A percentile compares a stretch with the other conserved stretches of the same genome.
Evolutionary conservation across 352 stramenopile species (phyloP).

Genomic region (Phytopythium kandeliae): DNA sequence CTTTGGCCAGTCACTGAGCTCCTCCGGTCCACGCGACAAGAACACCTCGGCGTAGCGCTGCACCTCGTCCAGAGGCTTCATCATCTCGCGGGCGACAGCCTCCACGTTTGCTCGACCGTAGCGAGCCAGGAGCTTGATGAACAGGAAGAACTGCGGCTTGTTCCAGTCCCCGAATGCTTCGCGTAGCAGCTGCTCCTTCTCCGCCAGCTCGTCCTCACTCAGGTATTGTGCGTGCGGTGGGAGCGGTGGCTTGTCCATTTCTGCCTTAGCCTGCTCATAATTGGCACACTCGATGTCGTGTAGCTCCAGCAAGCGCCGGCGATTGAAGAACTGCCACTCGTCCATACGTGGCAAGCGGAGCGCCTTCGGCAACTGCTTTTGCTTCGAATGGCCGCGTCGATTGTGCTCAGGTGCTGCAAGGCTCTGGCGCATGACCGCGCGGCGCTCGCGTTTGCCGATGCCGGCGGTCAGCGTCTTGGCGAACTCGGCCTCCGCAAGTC

Average conservation of each 20-base stretch:
- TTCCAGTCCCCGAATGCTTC: slow-evolving; percentile 87
- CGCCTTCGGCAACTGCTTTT: slow-evolving; percentile 76
- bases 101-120: slow-evolving; percentile 74
- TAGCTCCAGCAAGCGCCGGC: slow-evolving; percentile 66
- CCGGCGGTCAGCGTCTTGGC: slow-evolving; percentile 69
- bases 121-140: slow-evolving; percentile 77
- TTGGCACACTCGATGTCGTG: slow-evolving; percentile 81
- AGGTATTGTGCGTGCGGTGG: slow-evolving; percentile 76
- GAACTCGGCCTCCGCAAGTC: slow-evolving; percentile 78
- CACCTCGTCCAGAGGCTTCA: slow-evolving; percentile 71
- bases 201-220: slow-evolving; percentile 75
- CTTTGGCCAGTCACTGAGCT: slow-evolving; percentile 77
- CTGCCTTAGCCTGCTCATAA: slow-evolving; percentile 71
- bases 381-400: slow-evolving; percentile 39
- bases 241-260: slow-evolving; percentile 71
- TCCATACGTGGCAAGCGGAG: slow-evolving; percentile 79
- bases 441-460: slow-evolving; percentile 80
- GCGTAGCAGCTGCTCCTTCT: slow-evolving; percentile 90
- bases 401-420: slow-evolving; percentile 40
- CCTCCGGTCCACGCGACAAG: slow-evolving; percentile 55
- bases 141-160: slow-evolving; percentile 84
- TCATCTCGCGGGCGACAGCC: slow-evolving; percentile 78
- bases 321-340: slow-evolving; percentile 88
- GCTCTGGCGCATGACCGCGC: slow-evolving; percentile 67
- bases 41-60: slow-evolving; percentile 64